Base-by-base conservation (phyloP, 106 monocot species). In the Dioscorea alata region DNA sequence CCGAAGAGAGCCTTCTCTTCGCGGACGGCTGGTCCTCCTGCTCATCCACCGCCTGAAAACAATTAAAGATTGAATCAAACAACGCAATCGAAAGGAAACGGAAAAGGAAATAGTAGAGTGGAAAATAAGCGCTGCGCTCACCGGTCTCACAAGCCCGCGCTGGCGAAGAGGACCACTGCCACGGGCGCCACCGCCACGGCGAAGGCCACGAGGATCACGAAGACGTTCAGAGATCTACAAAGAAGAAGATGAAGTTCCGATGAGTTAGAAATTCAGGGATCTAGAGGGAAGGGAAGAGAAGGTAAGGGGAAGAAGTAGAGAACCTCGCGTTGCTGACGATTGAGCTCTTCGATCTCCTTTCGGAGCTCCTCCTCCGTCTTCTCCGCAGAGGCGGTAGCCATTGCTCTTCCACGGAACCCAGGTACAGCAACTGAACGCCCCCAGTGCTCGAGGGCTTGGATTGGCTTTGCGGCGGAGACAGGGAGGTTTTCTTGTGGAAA, bases 251-350 rank as follows among this genome's bases (percentile, higher is more conserved):
- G 32, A 65, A 33, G 7, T 2, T 34, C 15, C 18, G 3, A 33
- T 33, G 4, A 24, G 4, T 61, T 6, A n/a, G 49, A 22, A 18
- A 35, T 8, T 12, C 20, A 24, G 0, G 52, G 50, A 31, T 42
- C 34, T 22, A 64, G 28, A 50, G 60, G 24, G 9, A 28, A 28
- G 15, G n/a, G 48, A 23, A 33, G 7, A 4, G 13, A 69, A 17
- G 31, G 49, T 22, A 14, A 23, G 48, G 21, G 62, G 50, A 60
- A 64, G 56, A 65, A 13, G 53, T 49, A 49, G 61, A 56, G 59
- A 52, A 99, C 97, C 87, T 99, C 92, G 56, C 92, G 85, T 63
- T 90, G 97, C 74, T 99, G 97, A 33, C 92, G 92, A 32, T 92
- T 85, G 76, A 99, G 87, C 75, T 92, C 97, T 42, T 89, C 86